A percentile compares a stretch with the other conserved stretches of the same genome.
These are phyloP conservation scores for Diplodia mutila DNA, from an alignment of 2,329 filamentous ascomycete genomes.

Conservation along the genomic window DNA sequence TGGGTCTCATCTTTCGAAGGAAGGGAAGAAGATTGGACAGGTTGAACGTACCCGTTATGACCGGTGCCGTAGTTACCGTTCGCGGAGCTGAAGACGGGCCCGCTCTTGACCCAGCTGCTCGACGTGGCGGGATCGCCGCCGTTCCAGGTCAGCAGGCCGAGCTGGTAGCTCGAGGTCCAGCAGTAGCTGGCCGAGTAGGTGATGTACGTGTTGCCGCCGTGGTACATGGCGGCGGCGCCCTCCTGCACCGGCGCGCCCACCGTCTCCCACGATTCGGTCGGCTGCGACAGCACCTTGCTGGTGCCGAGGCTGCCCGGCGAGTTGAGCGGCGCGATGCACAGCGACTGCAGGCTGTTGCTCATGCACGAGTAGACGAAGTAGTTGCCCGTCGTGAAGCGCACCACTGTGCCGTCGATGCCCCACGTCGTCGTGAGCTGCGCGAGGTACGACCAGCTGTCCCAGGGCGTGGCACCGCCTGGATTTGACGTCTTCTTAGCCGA, in stretches of 20 bases:
- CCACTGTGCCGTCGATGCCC: slow-evolving; percentile 59
- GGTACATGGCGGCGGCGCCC: slow-evolving; percentile 58
- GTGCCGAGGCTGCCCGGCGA: slow-evolving; percentile 51
- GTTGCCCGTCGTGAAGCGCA: slow-evolving; percentile 53
- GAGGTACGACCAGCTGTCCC: slow-evolving; percentile 56
- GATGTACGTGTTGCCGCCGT: slow-evolving; percentile 57
- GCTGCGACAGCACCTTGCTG: slow-evolving; percentile 55
- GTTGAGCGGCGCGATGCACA: slow-evolving; percentile 48
- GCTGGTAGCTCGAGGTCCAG: slow-evolving; percentile 59
- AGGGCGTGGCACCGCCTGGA: slow-evolving; percentile 56
- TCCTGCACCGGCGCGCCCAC: slow-evolving; percentile 59
- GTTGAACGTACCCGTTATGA: slow-evolving; percentile 50
- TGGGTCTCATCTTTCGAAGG: not conserved
- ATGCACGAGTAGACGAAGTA: slow-evolving; percentile 62
- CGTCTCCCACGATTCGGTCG: slow-evolving; percentile 57
- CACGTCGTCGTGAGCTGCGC: slow-evolving; percentile 54
- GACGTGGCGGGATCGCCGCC: slow-evolving; percentile 53
- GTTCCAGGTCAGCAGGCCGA: slow-evolving; percentile 60
- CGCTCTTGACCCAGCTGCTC: slow-evolving; percentile 57
- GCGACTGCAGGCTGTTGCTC: slow-evolving; percentile 47
- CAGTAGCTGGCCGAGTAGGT: slow-evolving; percentile 61
- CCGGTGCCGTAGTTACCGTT: slow-evolving; percentile 63
- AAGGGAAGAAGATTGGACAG: not conserved
- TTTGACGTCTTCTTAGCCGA: not conserved
- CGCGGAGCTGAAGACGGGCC: slow-evolving; percentile 56